phyloP scores from a whole-genome alignment of 768 basidiomycete species.

The Saitozyma podzolica region DNA sequence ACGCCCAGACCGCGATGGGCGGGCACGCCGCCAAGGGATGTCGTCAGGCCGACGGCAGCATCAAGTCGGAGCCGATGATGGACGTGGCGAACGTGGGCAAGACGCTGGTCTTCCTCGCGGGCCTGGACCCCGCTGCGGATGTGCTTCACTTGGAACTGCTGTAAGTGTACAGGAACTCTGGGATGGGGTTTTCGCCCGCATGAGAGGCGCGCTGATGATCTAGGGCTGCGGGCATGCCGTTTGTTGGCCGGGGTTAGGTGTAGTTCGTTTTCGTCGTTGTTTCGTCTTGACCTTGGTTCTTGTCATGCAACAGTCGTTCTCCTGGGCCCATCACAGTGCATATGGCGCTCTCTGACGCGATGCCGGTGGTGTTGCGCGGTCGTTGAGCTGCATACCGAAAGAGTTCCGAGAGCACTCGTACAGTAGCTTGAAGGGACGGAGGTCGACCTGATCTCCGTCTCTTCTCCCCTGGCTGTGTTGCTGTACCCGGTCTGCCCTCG shows the following conservation, averaged over 20 bases:
- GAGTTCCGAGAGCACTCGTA: too few relatives aligned
- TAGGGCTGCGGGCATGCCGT: slow-evolving; percentile 50
- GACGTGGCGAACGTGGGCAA: slow-evolving; percentile 71
- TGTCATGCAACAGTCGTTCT: too few relatives aligned
- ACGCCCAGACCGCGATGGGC: slow-evolving; percentile 68
- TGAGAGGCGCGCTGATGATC: slow-evolving; percentile 7
- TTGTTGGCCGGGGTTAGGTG: slow-evolving; percentile 43
- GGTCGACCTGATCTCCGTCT: too few relatives aligned
- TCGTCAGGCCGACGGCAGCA: slow-evolving; percentile 68
- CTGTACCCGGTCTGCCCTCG: too few relatives aligned
- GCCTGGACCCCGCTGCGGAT: slow-evolving; percentile 67
- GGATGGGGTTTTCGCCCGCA: neutral
- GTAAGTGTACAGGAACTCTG: slow-evolving; percentile 55
- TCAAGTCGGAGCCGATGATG: slow-evolving; percentile 64
- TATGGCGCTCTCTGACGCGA: too few relatives aligned
- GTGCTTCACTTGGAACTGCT: slow-evolving; percentile 73
- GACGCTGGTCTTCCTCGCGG: slow-evolving; percentile 69
- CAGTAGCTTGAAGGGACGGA: too few relatives aligned
- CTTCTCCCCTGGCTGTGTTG: too few relatives aligned
- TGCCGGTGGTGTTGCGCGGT: neutral
- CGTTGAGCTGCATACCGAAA: too few relatives aligned
- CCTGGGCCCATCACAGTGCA: too few relatives aligned
- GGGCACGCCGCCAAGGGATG: slow-evolving; percentile 58
- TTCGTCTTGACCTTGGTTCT: neutral
- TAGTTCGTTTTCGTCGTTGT: neutral